These are phyloP conservation scores for Daldinia childiae DNA, from an alignment of 495 filamentous ascomycete species.

Conservation along the genomic window DNA sequence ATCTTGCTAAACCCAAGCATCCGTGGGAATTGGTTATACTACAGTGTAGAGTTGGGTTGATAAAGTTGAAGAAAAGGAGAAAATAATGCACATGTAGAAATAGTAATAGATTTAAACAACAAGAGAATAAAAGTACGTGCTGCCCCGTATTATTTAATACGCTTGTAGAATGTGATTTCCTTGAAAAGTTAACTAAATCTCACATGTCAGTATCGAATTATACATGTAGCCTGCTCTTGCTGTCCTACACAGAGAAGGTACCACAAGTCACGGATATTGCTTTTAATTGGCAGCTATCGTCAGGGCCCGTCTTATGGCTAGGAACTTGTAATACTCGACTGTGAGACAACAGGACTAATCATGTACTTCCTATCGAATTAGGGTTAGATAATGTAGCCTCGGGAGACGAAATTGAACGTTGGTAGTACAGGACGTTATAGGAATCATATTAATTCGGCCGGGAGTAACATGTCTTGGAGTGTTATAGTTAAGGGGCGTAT, in stretches of 20 bases:
- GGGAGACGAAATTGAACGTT: neutral
- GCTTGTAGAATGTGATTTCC: constrained; percentile 14
- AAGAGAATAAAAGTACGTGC: neutral
- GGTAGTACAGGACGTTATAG: neutral
- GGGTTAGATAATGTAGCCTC: constrained; percentile 2
- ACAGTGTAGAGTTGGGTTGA: neutral
- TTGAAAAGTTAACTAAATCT: constrained; percentile 6
- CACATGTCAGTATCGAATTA: constrained; percentile 36
- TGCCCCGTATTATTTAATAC: constrained; percentile 10
- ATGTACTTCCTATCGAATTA: constrained; percentile 8
- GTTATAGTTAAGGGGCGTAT: neutral
- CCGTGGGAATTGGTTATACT: neutral
- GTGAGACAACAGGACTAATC: constrained; percentile 17
- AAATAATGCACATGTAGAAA: constrained; percentile 6
- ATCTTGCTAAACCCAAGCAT: neutral
- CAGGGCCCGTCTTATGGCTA: constrained; percentile 17
- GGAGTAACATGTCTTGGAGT: neutral
- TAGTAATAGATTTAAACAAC: neutral
- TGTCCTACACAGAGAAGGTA: constrained; percentile 11
- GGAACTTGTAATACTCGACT: constrained; percentile 9
- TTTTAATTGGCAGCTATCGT: constrained; percentile 27
- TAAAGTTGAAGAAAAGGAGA: neutral
- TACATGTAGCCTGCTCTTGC: constrained; percentile 19
- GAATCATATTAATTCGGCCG: neutral
- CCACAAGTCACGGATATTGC: constrained; percentile 8